A percentile compares a stretch with the other conserved stretches of the same genome.
Evolutionary conservation across 768 basidiomycete genomes (phyloP).

Genomic region (Gymnopilus dilepis): DNA sequence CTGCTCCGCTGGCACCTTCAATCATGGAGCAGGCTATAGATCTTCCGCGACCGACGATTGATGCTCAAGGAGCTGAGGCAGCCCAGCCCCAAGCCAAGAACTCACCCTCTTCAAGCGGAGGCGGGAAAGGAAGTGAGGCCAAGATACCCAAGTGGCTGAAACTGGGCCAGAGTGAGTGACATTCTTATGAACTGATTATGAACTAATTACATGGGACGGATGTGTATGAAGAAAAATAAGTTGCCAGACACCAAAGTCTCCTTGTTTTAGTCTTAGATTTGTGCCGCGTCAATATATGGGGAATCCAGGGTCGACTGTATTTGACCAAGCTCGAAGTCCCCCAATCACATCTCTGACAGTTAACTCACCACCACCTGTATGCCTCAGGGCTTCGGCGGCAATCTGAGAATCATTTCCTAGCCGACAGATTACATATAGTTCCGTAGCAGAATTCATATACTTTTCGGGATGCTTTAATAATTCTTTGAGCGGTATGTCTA

Average conservation of each 20-base stretch:
- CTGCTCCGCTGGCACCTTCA: constrained; percentile 67
- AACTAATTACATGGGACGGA: not conserved
- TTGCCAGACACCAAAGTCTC: not conserved
- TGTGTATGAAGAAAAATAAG: constrained; percentile 19
- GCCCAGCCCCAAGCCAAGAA: constrained; percentile 3
- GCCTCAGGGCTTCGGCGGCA: constrained; percentile 70
- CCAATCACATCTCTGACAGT: constrained; percentile 76
- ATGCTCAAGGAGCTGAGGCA: constrained; percentile 20
- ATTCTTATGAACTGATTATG: not conserved
- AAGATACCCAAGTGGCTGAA: constrained; percentile 86
- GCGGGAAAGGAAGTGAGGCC: constrained; percentile 39
- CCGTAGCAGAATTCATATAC: constrained; percentile 38
- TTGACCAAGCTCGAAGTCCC: constrained; percentile 82
- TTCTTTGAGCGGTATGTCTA: constrained; percentile 77
- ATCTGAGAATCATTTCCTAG: constrained; percentile 94
- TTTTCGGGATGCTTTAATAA: constrained; percentile 66
- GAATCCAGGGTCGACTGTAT: constrained; percentile 73
- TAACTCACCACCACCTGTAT: constrained; percentile 28
- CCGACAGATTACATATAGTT: constrained; percentile 75
- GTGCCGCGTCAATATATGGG: constrained; percentile 69
- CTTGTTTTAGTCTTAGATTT: not conserved
- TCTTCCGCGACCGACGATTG: constrained; percentile 61
- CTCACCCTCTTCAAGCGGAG: constrained; percentile 5
- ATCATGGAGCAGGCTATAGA: constrained; percentile 67
- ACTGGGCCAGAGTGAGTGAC: constrained; percentile 58